A percentile compares a stretch with the other conserved stretches of the same genome.
Evolutionary conservation across 1,284 basidiomycete genomes (phyloP).

Genomic region (Cutaneotrichosporon sp.): DNA sequence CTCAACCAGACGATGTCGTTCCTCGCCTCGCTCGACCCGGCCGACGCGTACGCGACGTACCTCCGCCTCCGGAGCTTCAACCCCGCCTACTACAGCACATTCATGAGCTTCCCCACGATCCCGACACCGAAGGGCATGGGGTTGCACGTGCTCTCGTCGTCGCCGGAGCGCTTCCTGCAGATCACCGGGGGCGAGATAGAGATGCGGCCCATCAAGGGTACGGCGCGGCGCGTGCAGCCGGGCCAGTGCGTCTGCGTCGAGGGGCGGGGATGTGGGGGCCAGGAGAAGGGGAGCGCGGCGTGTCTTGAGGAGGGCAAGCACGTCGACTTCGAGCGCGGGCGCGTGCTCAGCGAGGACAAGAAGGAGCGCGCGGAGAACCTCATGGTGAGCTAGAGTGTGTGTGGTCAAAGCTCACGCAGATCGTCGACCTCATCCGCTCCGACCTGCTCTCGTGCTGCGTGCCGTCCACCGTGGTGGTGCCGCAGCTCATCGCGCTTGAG

Average conservation of each 20-base stretch:
- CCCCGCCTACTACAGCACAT: constrained; percentile 89
- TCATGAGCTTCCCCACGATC: constrained; percentile 64
- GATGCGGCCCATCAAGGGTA: constrained; percentile 96
- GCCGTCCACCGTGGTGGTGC: constrained; percentile 74
- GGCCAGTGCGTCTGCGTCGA: constrained; percentile 44
- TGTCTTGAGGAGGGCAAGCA: constrained; percentile 33
- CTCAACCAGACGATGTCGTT: constrained; percentile 84
- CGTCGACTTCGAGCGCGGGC: constrained; percentile 51
- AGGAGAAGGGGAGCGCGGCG: constrained; percentile 29
- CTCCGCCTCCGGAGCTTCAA: constrained; percentile 70
- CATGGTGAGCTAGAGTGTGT: constrained; percentile 61
- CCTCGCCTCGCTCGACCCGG: constrained; percentile 41
- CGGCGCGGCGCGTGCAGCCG: constrained; percentile 52
- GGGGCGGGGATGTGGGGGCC: constrained; percentile 33
- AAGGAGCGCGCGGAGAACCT: constrained; percentile 98
- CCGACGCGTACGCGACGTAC: constrained; percentile 43
- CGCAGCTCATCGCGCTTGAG: constrained; percentile 84
- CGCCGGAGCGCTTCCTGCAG: constrained; percentile 92
- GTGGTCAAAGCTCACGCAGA: constrained; percentile 54
- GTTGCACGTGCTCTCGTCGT: constrained; percentile 70
- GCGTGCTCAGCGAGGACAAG: constrained; percentile 66
- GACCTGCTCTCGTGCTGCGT: constrained; percentile 74
- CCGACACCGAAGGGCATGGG: constrained; percentile 57
- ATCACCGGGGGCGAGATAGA: constrained; percentile 62
- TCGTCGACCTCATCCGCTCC: constrained; percentile 93